These are phyloP conservation scores for Phytophthora chlamydospora DNA, from an alignment of 352 stramenopile genomes.

Conservation along the genomic window DNA sequence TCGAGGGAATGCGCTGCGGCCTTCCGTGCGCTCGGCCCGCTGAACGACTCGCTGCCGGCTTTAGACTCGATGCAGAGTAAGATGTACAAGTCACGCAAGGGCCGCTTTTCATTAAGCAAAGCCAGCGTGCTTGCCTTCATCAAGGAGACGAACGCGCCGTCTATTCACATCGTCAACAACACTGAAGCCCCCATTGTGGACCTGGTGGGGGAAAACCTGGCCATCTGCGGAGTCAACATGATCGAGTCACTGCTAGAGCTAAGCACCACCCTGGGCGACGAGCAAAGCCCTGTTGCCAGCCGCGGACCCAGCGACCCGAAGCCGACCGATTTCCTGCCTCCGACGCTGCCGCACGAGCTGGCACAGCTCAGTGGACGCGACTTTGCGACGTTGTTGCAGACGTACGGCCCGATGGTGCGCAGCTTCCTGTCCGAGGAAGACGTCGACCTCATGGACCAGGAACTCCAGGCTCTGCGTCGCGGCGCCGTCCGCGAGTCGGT, in stretches of 20 bases:
- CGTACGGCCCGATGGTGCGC: constrained; percentile 37
- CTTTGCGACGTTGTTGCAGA: constrained; percentile 47
- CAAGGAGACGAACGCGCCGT: constrained; percentile 33
- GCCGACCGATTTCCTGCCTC: constrained; percentile 36
- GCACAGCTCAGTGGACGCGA: constrained; percentile 52
- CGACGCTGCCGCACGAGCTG: constrained; percentile 57
- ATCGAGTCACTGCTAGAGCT: constrained; percentile 52
- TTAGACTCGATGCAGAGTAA: constrained; percentile 12
- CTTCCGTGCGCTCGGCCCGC: constrained; percentile 41
- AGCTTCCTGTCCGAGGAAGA: constrained; percentile 37
- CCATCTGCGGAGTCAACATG: constrained; percentile 42
- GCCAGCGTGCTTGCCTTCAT: constrained; percentile 48
- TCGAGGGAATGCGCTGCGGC: constrained; percentile 34
- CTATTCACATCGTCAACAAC: constrained; percentile 30
- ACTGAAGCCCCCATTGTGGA: constrained; percentile 45
- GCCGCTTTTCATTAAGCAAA: constrained; percentile 40
- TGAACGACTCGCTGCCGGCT: constrained; percentile 24
- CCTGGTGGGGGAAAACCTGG: constrained; percentile 40
- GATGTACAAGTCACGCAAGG: constrained; percentile 37
- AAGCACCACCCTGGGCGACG: constrained; percentile 21
- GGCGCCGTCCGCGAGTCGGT: constrained; percentile 26
- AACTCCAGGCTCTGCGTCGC: constrained; percentile 37
- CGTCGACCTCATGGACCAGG: constrained; percentile 40
- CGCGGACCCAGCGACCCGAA: constrained; percentile 6
- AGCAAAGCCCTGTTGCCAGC: constrained; percentile 10